Evolutionary conservation across 768 basidiomycete species (phyloP), one percentile per base, ranked within the genome.

Genomic region (Calocera cornea): DNA sequence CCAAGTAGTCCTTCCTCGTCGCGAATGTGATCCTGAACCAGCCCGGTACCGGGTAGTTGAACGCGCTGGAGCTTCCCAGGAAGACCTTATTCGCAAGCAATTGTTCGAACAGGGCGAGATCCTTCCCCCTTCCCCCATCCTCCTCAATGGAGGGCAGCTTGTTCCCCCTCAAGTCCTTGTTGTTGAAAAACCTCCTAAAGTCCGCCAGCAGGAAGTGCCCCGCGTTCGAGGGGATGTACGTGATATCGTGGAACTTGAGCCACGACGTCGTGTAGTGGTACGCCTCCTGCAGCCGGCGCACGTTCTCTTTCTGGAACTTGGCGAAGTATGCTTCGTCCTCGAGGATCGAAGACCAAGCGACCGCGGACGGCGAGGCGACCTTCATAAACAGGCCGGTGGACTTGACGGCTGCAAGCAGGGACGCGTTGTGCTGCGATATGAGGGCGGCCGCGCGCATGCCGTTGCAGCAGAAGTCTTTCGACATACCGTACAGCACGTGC

Each of bases 391-490:
- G 67, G 34, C 71, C 70, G 22, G 65, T 68, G 31, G 63, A 50
- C 40, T 69, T 67, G 64, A 74, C 69, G n/a, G 72, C 67, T 0
- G 68, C 66, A 44, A 73, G 71, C 1, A 74, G 64, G 2, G 66
- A 64, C 10, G 70, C 67, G 68, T 74, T 74, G n/a, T 69, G 64
- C 67, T 72, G 72, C 54, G 72, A 71, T 12, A 73, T 70, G 64
- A 74, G 67, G 8, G 70, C 71, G 24, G 71, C 73, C 38, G 72
- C 64, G 1, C 73, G 69, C 17, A 74, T 66, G 0, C 73, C 73
- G 68, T 74, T 74, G 64, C 66, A 65, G 8, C 71, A 69, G 66
- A 70, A 74, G 50, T 74, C 73, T 60, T 74, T 73, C 22, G 65
- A 67, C n/a, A 72, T 67, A 41, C 67, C 68, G 49, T 71, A 72